These are phyloP conservation scores for Toxoplasma gondii DNA, from an alignment of 169 alveolate genomes.

Conservation along the genomic window DNA sequence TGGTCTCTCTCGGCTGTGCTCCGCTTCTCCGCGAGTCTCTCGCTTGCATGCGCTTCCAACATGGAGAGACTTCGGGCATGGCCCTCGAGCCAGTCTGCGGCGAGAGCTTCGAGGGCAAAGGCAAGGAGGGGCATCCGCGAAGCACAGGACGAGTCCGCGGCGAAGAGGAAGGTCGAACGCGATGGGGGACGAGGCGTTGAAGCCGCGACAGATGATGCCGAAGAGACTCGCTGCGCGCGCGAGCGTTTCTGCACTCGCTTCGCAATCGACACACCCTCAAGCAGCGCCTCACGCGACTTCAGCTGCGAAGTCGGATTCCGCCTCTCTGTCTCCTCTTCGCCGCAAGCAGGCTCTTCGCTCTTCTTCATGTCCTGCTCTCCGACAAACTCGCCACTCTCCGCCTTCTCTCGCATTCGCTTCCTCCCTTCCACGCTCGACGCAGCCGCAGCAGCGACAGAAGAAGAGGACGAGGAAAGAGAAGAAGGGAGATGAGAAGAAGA, in stretches of 20 bases:
- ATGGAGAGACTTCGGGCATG: neutral
- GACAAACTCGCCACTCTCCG: neutral
- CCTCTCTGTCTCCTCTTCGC: neutral
- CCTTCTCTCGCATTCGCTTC: neutral
- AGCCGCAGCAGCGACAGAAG: neutral
- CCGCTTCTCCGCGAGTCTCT: neutral
- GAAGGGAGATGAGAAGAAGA: neutral
- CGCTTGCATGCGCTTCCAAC: neutral
- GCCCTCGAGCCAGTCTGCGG: neutral
- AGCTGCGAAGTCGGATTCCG: neutral
- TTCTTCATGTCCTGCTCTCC: neutral
- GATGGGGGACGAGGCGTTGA: neutral
- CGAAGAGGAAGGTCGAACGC: neutral
- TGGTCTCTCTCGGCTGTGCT: neutral
- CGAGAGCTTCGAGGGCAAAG: neutral
- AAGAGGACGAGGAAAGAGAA: neutral
- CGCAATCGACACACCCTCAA: neutral
- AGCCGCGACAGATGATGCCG: neutral
- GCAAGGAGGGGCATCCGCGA: neutral
- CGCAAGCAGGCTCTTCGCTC: neutral
- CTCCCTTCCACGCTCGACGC: neutral
- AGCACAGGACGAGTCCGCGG: neutral
- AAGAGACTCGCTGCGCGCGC: neutral
- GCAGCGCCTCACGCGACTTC: neutral
- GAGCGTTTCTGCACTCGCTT: no score